phyloP scores from a whole-genome alignment of 495 filamentous ascomycete species.

The Usnea hakonensis region DNA sequence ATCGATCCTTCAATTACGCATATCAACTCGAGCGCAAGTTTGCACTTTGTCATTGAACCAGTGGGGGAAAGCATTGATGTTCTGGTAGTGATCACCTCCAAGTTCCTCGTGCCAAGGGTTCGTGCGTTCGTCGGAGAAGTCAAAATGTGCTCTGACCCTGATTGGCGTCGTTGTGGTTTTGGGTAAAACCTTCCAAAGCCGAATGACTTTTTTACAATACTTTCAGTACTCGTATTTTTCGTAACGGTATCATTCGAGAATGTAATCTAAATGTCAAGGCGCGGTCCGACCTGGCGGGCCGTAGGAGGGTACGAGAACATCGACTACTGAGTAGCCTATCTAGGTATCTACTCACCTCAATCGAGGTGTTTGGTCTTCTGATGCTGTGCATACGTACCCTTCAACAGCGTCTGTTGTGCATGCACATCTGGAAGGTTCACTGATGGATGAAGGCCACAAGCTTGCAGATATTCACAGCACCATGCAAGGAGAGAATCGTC shows the following conservation, averaged over 20 bases:
- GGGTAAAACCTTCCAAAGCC: neutral
- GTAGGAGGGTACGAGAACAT: too few species aligned
- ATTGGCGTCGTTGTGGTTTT: neutral
- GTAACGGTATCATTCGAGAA: neutral
- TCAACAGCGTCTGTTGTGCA: neutral
- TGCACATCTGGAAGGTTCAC: neutral
- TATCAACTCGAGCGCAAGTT: neutral
- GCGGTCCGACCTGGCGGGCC: too few species aligned
- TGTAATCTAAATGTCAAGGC: neutral
- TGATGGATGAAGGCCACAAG: neutral
- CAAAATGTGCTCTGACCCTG: neutral
- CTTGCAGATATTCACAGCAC: neutral
- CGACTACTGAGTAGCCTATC: too few species aligned
- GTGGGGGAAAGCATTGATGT: neutral
- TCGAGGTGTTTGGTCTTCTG: too few species aligned
- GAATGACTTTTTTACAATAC: neutral
- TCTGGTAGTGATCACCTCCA: neutral
- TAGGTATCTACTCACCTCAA: too few species aligned
- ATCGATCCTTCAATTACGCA: neutral
- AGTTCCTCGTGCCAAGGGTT: neutral
- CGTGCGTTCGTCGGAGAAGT: neutral
- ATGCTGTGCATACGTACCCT: too few species aligned
- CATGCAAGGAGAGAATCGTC: too few species aligned
- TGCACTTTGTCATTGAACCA: neutral
- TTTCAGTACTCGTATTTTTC: neutral